Evolutionary conservation across 805 yeast species (phyloP), one percentile per base, ranked within the genome.

Genomic region (Grigorovia yakushimaensis): DNA sequence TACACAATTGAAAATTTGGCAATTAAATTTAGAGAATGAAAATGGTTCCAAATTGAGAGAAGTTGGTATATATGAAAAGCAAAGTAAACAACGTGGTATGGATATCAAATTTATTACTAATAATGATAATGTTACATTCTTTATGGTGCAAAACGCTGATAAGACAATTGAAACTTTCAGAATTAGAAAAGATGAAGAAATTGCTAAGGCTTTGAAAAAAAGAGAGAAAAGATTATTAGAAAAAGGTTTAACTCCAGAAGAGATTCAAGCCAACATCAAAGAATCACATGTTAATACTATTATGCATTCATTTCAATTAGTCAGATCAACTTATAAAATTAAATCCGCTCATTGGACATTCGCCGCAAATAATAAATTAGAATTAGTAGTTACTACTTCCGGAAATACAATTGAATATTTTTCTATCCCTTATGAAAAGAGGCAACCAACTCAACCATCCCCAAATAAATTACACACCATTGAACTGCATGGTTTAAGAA

Each of bases 1-100:
- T 53, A 81, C 84, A 53, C 94, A 88, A 61, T 74, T 86, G 30
- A 87, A 86, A 61, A 73, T 89, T 8, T 93, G 98, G 98, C 64
- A 67, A 22, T 58, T 88, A n/a, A 79, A 85, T 59, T 61, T 84
- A 27, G 59, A 62, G 0, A 65, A 68, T 33, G 73, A 71, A 5
- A 48, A 47, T 45, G 78, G 76, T 9, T 68, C 71, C 2, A 74
- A 74, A 49, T 60, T 88, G 37, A 54, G 67, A 1, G 85, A 78
- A 54, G 66, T 70, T 43, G 97, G 97, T 1, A 55, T 67, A 3
- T 74, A 84, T 55, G 87, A 82, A 51, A 87, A 87, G 59, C 84
- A 78, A 54, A 83, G 91, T 62, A 84, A 81, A 56, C 75, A 83
- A 42, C 74, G 93, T 59, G 84, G 88, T 50, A 66, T 74, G 10